Percentiles rank a stretch among this genome's conserved stretches.
Conservation (phyloP, 2,329 filamentous ascomycete species). For the Emericellopsis cladophorae region DNA sequence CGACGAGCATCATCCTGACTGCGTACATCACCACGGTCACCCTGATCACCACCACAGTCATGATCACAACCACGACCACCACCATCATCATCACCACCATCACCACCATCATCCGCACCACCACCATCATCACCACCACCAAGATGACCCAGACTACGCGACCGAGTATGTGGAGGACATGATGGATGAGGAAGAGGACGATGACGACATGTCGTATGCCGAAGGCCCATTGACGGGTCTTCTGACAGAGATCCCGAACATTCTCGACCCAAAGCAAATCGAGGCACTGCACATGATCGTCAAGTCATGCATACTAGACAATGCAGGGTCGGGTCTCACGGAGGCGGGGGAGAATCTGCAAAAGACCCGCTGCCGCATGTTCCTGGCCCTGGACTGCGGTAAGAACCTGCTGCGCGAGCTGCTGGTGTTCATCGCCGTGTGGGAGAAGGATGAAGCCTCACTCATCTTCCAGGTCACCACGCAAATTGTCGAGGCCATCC, state of each 20-base stretch:
- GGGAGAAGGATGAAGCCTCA: conserved; percentile 88
- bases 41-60: conserved; percentile 18
- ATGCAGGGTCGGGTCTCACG: conserved; percentile 57
- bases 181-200: conserved; percentile 54
- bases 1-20: no score
- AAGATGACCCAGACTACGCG: conserved; percentile 22
- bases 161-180: conserved; percentile 39
- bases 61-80: conserved; percentile 8
- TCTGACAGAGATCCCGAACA: conserved; percentile 86
- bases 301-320: conserved; percentile 85
- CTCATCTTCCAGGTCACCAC: conserved; percentile 95
- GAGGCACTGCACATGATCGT: conserved; percentile 96
- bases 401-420: conserved; percentile 82
- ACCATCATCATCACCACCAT: conserved; percentile 20
- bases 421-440: conserved; percentile 91
- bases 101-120: conserved; percentile 13
- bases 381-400: conserved; percentile 81
- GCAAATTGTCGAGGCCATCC: conserved; percentile 86
- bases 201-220: conserved; percentile 68
- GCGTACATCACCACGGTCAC: conserved; percentile 28
- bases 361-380: conserved; percentile 77
- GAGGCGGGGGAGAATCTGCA: conserved; percentile 70
- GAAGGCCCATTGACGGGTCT: conserved; percentile 72
- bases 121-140: conserved; percentile 17
- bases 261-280: conserved; percentile 87